Evolutionary conservation across 371 early-diverging fungal genomes (phyloP).

Genomic region (Polyrhizophydium stewartii): DNA sequence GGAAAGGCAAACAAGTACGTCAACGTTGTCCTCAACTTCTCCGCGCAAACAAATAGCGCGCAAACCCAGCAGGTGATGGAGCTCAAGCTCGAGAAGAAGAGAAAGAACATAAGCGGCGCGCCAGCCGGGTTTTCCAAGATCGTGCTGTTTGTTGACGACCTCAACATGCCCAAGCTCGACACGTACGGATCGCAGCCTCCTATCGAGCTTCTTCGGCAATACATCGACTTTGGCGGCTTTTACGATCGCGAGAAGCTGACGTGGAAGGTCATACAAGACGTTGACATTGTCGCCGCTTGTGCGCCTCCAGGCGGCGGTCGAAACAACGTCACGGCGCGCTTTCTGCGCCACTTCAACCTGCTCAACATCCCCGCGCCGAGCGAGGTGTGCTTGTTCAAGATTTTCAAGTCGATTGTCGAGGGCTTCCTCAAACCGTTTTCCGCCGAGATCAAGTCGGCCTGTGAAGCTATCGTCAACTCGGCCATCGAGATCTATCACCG

Average conservation of each 20-base stretch:
- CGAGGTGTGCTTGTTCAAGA: conserved; percentile 42
- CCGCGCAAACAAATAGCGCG: conserved; percentile 49
- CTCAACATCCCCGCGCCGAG: conserved; percentile 46
- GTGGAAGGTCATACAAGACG: conserved; percentile 51
- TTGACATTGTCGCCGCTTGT: conserved; percentile 49
- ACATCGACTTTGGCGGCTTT: conserved; percentile 48
- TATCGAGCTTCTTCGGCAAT: conserved; percentile 54
- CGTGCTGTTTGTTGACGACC: conserved; percentile 54
- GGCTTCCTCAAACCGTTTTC: conserved; percentile 49
- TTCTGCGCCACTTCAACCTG: conserved; percentile 54
- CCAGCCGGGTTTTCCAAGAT: conserved; percentile 43
- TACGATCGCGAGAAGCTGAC: conserved; percentile 54
- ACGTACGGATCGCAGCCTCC: conserved; percentile 60
- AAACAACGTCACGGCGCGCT: conserved; percentile 43
- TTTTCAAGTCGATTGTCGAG: conserved; percentile 51
- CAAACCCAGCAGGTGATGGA: conserved; percentile 56
- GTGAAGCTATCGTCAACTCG: conserved; percentile 47
- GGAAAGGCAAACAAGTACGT: conserved; percentile 33
- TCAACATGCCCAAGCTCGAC: conserved; percentile 59
- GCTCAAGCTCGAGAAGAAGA: conserved; percentile 55
- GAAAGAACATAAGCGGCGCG: conserved; percentile 53
- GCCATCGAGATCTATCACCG: conserved; percentile 48
- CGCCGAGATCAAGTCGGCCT: conserved; percentile 30
- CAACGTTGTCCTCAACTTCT: conserved; percentile 46
- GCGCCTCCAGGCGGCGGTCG: conserved; percentile 58